Conservation (phyloP, 148 eudicot species). For the Limonium bicolor region DNA sequence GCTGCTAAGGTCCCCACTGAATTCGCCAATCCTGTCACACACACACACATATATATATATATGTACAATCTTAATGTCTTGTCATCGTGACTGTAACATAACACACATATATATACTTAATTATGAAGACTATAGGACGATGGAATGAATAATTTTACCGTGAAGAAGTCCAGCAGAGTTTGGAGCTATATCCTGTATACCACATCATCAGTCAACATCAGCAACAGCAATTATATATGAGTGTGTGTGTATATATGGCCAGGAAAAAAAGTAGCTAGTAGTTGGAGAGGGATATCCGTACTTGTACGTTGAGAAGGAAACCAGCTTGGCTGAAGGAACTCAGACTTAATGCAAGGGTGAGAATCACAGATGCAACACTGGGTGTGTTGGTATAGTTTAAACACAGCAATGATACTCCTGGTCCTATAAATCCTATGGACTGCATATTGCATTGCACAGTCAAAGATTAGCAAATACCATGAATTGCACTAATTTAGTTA, state of each 20-base stretch:
- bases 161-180: conserved; percentile 83
- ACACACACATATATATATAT: background rate
- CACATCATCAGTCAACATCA: background rate
- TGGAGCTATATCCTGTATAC: conserved; percentile 83
- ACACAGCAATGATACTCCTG: conserved; percentile 72
- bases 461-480: background rate
- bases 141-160: conserved; percentile 33
- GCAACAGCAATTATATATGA: no score
- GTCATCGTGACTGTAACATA: no score
- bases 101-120: no score
- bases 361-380: conserved; percentile 37
- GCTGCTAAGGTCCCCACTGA: conserved; percentile 89
- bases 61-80: no score
- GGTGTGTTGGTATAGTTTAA: conserved; percentile 74
- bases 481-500: background rate
- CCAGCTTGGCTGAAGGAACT: conserved; percentile 98
- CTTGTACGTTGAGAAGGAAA: conserved; percentile 85
- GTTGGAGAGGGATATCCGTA: conserved; percentile 17
- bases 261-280: background rate
- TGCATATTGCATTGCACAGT: conserved; percentile 11
- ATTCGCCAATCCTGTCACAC: conserved; percentile 63
- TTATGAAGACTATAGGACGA: no score
- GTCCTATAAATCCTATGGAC: conserved; percentile 93
- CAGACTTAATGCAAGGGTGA: conserved; percentile 66
- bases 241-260: background rate